phyloP scores from a whole-genome alignment of 208 protist species.

The Leishmania aethiopica region DNA sequence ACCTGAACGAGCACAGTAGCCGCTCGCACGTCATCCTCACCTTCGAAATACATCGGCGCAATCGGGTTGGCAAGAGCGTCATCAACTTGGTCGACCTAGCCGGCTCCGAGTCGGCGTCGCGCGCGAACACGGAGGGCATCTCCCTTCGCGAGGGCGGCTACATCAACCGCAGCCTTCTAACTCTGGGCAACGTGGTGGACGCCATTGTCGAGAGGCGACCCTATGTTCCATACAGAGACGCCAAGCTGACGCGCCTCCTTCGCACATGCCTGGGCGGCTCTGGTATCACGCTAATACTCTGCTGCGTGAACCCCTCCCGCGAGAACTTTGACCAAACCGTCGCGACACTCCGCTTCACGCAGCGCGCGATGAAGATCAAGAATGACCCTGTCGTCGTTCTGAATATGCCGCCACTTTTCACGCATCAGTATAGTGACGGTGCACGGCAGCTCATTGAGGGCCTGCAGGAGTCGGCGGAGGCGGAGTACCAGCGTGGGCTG shows the following conservation, averaged over 20 bases:
- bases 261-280: slow-evolving; percentile 82
- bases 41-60: slow-evolving; percentile 44
- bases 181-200: slow-evolving; percentile 91
- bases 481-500: slow-evolving; percentile 74
- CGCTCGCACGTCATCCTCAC: slow-evolving; percentile 54
- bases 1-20: slow-evolving; percentile 89
- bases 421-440: slow-evolving; percentile 74
- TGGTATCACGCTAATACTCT: slow-evolving; percentile 91
- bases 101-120: slow-evolving; percentile 82
- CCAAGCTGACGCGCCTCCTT: slow-evolving; percentile 89
- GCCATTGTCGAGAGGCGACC: slow-evolving; percentile 62
- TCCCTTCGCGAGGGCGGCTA: slow-evolving; percentile 66
- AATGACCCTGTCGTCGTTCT: slow-evolving; percentile 89
- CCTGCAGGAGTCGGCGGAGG: slow-evolving; percentile 45
- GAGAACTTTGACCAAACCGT: slow-evolving; percentile 92
- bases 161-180: slow-evolving; percentile 92
- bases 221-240: slow-evolving; percentile 88
- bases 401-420: slow-evolving; percentile 79
- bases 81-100: slow-evolving; percentile 93
- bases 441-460: slow-evolving; percentile 52
- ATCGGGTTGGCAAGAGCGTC: slow-evolving; percentile 50
- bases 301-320: slow-evolving; percentile 85
- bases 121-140: slow-evolving; percentile 83
- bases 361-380: slow-evolving; percentile 89
- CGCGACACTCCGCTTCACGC: slow-evolving; percentile 82